Evolutionary conservation across 495 filamentous ascomycete species (phyloP), one percentile per base, ranked within the genome.

Genomic region (Parachaetomium inaequale): DNA sequence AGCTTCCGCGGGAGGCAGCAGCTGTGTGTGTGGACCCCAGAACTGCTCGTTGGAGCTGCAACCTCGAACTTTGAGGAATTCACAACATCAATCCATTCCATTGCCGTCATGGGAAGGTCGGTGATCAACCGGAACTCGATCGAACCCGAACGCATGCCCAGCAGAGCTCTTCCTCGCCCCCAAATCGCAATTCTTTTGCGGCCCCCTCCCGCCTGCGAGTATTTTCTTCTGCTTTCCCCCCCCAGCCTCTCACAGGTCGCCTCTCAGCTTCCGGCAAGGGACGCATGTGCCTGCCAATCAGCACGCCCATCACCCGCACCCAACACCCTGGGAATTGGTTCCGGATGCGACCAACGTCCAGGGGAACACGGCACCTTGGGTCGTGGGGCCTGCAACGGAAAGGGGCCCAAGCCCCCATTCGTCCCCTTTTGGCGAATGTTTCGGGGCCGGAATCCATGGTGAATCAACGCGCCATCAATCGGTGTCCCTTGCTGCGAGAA

Each of bases 291-390:
- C 26, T 45, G 38, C 70, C 68, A 72, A 72, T 72, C 59, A 65
- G 28, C 14, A 42, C 23, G 19, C 32, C 59, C 42, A 50, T 72
- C 68, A 70, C 66, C 51, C 38, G 49, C 47, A 60, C 62, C 70
- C 66, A 67, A 59, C 49, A 61, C 47, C 28, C 40, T 69, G 68
- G 68, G 58, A 65, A 52, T 53, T 59, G 55, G 63, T 53, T 61
- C 58, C 63, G 43, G 54, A 58, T 61, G 55, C 61, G 61, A 52
- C 43, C 60, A 36, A 31, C 19, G n/a, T 53, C 21, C 34, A 42
- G 46, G 55, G 23, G 21, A 21, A 1, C 55, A n/a, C 54, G 53
- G n/a, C n/a, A 26, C 56, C 32, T 3, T 5, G 31, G 7, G n/a
- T 38, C 45, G 4, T 4, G 32, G 56, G 55, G 29, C 19, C 57